These are phyloP conservation scores for Phycomyces nitens DNA, from an alignment of 192 early-diverging fungal genomes.

Conservation along the genomic window DNA sequence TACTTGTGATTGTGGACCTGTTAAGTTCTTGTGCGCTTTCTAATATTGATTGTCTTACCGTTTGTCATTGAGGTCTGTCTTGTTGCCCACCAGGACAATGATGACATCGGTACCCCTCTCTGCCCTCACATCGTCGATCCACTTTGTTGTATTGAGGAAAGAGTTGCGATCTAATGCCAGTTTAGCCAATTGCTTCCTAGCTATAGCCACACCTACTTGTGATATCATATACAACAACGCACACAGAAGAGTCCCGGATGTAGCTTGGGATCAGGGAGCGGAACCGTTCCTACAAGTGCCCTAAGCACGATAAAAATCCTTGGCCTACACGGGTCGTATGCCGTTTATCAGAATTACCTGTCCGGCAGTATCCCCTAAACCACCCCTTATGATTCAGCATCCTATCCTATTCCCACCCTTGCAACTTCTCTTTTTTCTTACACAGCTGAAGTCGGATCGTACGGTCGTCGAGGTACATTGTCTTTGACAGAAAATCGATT, in stretches of 20 bases:
- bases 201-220: slow-evolving; percentile 74
- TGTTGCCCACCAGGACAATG: slow-evolving; percentile 98
- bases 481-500: slow-evolving; percentile 97
- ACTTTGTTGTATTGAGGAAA: slow-evolving; percentile 94
- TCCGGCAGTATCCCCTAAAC: slow-evolving; percentile 90
- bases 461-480: slow-evolving; percentile 97
- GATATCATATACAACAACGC: slow-evolving; percentile 96
- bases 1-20: slow-evolving; percentile 11
- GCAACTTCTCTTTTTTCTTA: slow-evolving; percentile 4
- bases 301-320: neutral
- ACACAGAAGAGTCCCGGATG: slow-evolving; percentile 96
- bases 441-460: slow-evolving; percentile 97
- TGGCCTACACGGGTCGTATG: neutral
- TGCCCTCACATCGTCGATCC: slow-evolving; percentile 98
- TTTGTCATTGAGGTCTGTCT: slow-evolving; percentile 96
- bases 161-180: slow-evolving; percentile 84
- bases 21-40: neutral
- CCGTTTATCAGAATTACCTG: slow-evolving; percentile 51
- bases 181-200: slow-evolving; percentile 49
- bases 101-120: slow-evolving; percentile 98
- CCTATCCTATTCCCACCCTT: neutral
- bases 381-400: neutral
- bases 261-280: slow-evolving; percentile 95
- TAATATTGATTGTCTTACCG: slow-evolving; percentile 43
- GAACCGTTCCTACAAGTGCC: slow-evolving; percentile 80